Evolutionary conservation across 2,329 filamentous ascomycete genomes (phyloP).

Genomic region (Parastagonospora nodorum): DNA sequence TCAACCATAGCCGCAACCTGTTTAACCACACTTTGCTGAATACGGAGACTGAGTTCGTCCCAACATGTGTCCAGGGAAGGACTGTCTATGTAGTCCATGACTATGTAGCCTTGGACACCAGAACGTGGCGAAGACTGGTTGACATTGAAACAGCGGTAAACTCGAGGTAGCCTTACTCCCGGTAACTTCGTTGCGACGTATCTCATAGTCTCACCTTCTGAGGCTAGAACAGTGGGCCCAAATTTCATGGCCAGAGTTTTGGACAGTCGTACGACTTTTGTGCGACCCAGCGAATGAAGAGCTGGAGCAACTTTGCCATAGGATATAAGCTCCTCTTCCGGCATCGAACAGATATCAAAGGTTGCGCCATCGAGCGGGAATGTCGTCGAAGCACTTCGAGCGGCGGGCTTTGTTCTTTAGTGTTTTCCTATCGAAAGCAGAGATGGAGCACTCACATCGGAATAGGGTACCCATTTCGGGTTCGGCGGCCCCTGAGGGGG

Average conservation of each 20-base stretch:
- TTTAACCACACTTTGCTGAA: too few relatives aligned
- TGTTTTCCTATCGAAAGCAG: conserved; percentile 2
- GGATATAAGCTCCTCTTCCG: conserved; percentile 1
- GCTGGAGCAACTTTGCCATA: conserved; percentile 4
- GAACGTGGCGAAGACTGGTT: too few relatives aligned
- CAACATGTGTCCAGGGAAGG: too few relatives aligned
- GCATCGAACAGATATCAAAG: conserved; percentile 1
- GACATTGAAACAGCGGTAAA: background rate
- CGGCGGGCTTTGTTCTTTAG: conserved; percentile 2
- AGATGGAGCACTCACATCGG: conserved; percentile 2
- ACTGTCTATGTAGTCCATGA: too few relatives aligned
- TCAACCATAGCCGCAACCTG: too few relatives aligned
- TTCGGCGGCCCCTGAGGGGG: too few relatives aligned
- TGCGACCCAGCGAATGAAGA: background rate
- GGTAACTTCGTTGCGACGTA: conserved; percentile 7
- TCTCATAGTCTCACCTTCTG: conserved; percentile 12
- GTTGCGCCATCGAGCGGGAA: conserved; percentile 1
- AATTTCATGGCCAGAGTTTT: too few relatives aligned
- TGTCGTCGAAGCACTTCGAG: conserved; percentile 3
- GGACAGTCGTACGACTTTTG: too few relatives aligned
- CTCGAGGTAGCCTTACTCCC: conserved; percentile 8
- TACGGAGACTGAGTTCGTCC: too few relatives aligned
- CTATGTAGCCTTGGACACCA: too few relatives aligned
- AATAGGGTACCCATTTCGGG: conserved; percentile 1
- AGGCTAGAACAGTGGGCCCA: conserved; percentile 5